Conservation (phyloP, 768 basidiomycete genomes). For the Lyophyllum shimeji region DNA sequence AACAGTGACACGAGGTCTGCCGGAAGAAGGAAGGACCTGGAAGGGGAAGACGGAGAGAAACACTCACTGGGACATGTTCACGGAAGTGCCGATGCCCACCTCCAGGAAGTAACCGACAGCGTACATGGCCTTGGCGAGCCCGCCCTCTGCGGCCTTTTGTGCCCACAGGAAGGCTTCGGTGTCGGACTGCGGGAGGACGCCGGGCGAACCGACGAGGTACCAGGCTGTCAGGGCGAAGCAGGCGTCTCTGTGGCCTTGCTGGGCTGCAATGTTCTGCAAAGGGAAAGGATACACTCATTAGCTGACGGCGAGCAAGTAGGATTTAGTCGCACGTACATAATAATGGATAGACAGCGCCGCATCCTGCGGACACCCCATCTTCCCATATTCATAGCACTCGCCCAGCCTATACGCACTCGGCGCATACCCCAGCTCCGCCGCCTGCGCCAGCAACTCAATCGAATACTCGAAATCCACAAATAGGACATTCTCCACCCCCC, state of each 20-base stretch:
- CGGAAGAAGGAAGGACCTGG: background rate
- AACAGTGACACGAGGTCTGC: no score
- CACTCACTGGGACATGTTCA: conserved; percentile 11
- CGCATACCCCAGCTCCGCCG: conserved; percentile 93
- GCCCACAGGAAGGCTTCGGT: conserved; percentile 99
- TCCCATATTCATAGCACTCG: conserved; percentile 99
- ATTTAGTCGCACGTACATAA: conserved; percentile 65
- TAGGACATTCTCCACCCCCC: conserved; percentile 97
- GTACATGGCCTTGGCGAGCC: conserved; percentile 94
- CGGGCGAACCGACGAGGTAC: conserved; percentile 98
- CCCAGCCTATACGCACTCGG: conserved; percentile 94
- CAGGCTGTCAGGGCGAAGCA: conserved; percentile 98
- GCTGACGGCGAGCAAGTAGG: conserved; percentile 4
- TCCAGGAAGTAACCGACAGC: conserved; percentile 97
- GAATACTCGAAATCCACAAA: conserved; percentile 97
- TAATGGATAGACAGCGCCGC: conserved; percentile 97
- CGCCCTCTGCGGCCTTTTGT: conserved; percentile 89
- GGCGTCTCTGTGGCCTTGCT: conserved; percentile 94
- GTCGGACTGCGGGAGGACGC: conserved; percentile 96
- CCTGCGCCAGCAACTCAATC: conserved; percentile 91
- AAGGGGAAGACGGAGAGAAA: background rate
- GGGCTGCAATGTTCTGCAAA: conserved; percentile 91
- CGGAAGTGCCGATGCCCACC: conserved; percentile 38
- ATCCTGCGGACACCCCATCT: conserved; percentile 97
- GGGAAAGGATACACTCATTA: conserved; percentile 10